Conservation (phyloP, 768 basidiomycete genomes). For the Porpolomopsis calyptriformis region DNA sequence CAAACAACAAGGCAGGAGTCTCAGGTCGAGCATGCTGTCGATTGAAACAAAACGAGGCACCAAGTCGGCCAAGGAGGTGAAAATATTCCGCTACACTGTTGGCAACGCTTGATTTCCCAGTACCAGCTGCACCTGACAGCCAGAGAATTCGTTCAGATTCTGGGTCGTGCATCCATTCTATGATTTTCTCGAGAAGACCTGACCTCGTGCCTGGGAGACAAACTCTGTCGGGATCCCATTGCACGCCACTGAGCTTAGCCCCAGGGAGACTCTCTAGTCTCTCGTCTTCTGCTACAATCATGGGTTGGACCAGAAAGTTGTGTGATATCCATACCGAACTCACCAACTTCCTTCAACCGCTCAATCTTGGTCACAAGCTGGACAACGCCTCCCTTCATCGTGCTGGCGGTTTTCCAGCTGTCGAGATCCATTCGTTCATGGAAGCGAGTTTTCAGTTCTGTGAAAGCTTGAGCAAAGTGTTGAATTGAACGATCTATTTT, state of each 20-base stretch:
- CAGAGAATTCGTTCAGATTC: conserved; percentile 14
- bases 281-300: not conserved
- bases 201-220: conserved; percentile 8
- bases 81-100: conserved; percentile 3
- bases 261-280: not conserved
- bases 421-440: not conserved
- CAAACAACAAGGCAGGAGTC: not conserved
- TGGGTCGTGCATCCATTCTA: conserved; percentile 11
- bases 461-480: not conserved
- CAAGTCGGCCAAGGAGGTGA: conserved; percentile 1
- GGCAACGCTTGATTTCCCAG: conserved; percentile 5
- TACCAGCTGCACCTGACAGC: conserved; percentile 4
- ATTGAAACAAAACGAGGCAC: conserved; percentile 3
- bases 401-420: not conserved
- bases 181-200: conserved; percentile 12
- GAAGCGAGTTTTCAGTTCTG: not conserved
- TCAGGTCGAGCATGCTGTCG: not conserved
- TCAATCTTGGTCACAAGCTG: not conserved
- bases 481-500: not conserved
- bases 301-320: not conserved
- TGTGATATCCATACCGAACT: not conserved
- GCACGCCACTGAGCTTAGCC: not conserved
- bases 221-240: conserved; percentile 7
- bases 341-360: not conserved
- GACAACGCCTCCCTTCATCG: not conserved